A percentile compares a stretch with the other conserved stretches of the same genome.
These are phyloP conservation scores for Salvia splendens DNA, from an alignment of 257 asterid genomes.

Conservation along the genomic window DNA sequence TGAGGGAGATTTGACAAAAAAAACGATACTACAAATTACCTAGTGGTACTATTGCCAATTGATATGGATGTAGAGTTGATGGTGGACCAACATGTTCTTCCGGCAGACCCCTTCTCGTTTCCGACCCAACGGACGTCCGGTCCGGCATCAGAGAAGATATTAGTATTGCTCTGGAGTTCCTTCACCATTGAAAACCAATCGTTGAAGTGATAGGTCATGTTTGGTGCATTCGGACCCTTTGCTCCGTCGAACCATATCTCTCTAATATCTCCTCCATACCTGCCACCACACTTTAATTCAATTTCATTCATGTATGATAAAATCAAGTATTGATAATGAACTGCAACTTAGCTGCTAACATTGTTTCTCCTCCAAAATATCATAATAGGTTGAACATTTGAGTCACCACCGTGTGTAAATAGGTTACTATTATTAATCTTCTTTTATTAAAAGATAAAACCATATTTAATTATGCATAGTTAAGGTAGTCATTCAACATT, in stretches of 20 bases:
- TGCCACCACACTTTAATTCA: not conserved
- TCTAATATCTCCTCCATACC: slow-evolving; percentile 60
- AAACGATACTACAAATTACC: no score
- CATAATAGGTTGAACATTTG: no score
- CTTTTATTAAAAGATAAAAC: no score
- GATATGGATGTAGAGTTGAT: slow-evolving; percentile 67
- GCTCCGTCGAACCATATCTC: slow-evolving; percentile 99
- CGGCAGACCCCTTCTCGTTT: slow-evolving; percentile 76
- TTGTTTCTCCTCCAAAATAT: no score
- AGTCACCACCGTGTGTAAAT: no score
- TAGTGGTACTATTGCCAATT: slow-evolving; percentile 58
- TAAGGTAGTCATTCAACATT: no score
- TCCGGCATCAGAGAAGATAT: slow-evolving; percentile 94
- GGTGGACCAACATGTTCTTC: slow-evolving; percentile 86
- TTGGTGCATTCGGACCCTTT: slow-evolving; percentile 71
- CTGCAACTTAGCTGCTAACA: no score
- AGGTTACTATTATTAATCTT: no score
- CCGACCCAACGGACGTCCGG: slow-evolving; percentile 94
- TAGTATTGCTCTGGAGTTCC: slow-evolving; percentile 74
- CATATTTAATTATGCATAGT: no score
- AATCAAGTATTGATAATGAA: no score
- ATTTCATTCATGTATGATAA: no score
- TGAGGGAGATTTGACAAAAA: no score
- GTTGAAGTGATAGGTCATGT: slow-evolving; percentile 75
- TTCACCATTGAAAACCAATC: slow-evolving; percentile 89